A percentile compares a stretch with the other conserved stretches of the same genome.
phyloP scores from a whole-genome alignment of 345 rosid species.

The Salix caprea region DNA sequence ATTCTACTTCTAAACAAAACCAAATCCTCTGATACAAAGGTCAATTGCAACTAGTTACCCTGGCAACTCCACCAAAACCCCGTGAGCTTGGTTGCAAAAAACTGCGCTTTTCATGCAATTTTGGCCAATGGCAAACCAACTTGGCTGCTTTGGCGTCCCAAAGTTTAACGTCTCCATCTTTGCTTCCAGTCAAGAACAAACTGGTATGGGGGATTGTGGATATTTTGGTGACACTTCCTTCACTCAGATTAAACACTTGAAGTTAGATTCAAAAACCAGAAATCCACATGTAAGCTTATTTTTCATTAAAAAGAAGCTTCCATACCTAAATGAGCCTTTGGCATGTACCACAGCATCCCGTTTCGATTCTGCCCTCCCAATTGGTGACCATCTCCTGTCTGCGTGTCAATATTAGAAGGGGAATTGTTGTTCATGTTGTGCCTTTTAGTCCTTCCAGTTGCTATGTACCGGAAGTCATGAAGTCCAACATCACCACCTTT shows the following conservation, averaged over 20 bases:
- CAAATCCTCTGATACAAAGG: neutral
- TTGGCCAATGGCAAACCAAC: constrained; percentile 79
- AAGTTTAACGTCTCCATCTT: constrained; percentile 95
- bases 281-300: neutral
- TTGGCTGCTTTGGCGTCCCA: constrained; percentile 91
- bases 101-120: constrained; percentile 83
- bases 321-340: constrained; percentile 91
- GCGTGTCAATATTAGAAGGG: constrained; percentile 29
- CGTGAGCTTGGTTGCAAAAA: constrained; percentile 76
- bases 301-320: neutral
- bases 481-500: constrained; percentile 85
- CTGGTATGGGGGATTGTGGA: constrained; percentile 71
- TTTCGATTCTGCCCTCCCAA: constrained; percentile 49
- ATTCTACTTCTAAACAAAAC: neutral
- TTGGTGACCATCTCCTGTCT: constrained; percentile 30
- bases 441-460: constrained; percentile 76
- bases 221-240: constrained; percentile 86
- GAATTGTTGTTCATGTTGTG: constrained; percentile 35
- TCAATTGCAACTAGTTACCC: constrained; percentile 41
- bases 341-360: constrained; percentile 97
- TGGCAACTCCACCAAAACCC: constrained; percentile 79
- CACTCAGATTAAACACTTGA: constrained; percentile 13
- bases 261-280: constrained; percentile 7
- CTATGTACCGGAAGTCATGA: constrained; percentile 88
- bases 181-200: constrained; percentile 90